Evolutionary conservation across 1,139 yeast genomes (phyloP), one percentile per base, ranked within the genome.

Genomic region (Taphrina betulina): DNA sequence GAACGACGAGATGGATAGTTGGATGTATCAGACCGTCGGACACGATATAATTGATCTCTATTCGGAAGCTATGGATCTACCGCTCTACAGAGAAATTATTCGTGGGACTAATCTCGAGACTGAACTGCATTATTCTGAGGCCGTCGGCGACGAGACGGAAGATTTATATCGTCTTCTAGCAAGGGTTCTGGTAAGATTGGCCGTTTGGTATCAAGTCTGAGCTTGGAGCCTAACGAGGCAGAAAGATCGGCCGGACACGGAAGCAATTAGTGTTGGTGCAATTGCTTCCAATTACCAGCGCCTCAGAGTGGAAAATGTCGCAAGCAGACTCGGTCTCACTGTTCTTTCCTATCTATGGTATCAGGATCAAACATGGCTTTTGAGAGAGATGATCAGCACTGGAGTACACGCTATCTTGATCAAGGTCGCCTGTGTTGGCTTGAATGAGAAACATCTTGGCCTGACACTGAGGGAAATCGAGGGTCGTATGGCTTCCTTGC

Each of bases 21-120:
- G 85, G 68, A 92, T 92, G 98, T 92, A 87, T 69, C 98, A 92
- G 69, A 92, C 98, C 0, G 98, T 92, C n/a, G 98, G 98, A 0
- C 94, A 85, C 68, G 88, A 85, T 63, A 80, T 87, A 2, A 76
- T 92, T 3, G 77, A 78, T 0, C 70, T 73, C 57, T 88, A 89
- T 65, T 73, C 79, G 1, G 75, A 83, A 60, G 86, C 95, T 64
- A 71, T 86, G 43, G 89, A 80, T 3, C 81, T 86, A 0, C 97
- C 98, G 0, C 71, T 92, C 65, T 88, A 83, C 65, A 72, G 95
- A 53, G 80, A 78, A n/a, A 73, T 76, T 14, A 87, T 90, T 46
- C 63, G 60, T 1, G 92, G 95, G 0, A 67, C 72, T 0, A 81
- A 95, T 0, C 72, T 79, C 42, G 82, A 85, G 63, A 83, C 81